Evolutionary conservation across 2,329 filamentous ascomycete genomes (phyloP), one percentile per base, ranked within the genome.

Genomic region (Apiospora aurea): DNA sequence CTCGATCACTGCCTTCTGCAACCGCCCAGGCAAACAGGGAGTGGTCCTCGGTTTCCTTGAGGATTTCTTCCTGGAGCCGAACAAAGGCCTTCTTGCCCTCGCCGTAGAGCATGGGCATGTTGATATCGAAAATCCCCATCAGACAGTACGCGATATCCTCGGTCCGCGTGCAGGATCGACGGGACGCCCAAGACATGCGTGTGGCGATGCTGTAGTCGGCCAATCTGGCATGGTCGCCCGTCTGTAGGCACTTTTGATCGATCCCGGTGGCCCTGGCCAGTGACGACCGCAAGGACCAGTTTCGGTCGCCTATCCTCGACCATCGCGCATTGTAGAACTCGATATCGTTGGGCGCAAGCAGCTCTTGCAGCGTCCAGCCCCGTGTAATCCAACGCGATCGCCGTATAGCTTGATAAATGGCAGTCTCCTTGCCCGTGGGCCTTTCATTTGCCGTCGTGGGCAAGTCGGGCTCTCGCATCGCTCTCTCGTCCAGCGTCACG

Each of bases 101-200:
- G 3, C 80, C 79, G 41, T 81, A 81, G 4, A 81, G 73, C 51
- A 81, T 66, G 4, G 80, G 76, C 74, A 82, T 80, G 26, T 77
- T 79, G 38, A 82, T 72, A 43, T 76, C 75, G 43, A 81, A 81
- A 1, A 81, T 46, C 0, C 80, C 80, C 6, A 81, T 68, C 1
- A 82, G 71, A 41, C 79, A 78, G 72, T 81, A 82, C 0, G 80
- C 79, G n/a, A 75, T 66, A 69, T 82, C 79, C 47, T 81, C 77
- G 61, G 66, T 47, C 3, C 77, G 72, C 4, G 72, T 78, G 2
- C 77, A 79, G 24, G 73, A 26, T 41, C 80, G 70, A 6, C 61
- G 61, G 2, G 79, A 73, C 18, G 77, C 79, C 81, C 80, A 82
- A 18, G 67, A 61, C 67, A 72, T 66, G 11, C 29, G 26, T 16